phyloP scores from a whole-genome alignment of 2,329 filamentous ascomycete species.

The Cladosporium austrohemisphaericum region DNA sequence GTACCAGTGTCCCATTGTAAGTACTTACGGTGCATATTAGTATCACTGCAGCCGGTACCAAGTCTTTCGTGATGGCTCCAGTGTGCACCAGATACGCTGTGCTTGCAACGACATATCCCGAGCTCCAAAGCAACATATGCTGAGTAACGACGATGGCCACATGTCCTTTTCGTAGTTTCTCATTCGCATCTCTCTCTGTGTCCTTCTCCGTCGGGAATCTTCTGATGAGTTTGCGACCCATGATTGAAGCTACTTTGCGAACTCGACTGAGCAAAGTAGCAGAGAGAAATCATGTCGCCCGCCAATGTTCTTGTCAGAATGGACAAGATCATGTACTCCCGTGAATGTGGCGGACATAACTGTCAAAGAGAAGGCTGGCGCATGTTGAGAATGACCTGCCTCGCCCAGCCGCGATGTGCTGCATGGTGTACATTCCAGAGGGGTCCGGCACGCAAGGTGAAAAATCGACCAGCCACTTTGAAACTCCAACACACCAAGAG shows the following conservation, averaged over 20 bases:
- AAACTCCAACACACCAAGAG: no score
- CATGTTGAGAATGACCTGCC: no score
- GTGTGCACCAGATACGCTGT: slow-evolving; percentile 22
- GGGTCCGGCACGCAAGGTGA: background rate
- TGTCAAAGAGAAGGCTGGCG: no score
- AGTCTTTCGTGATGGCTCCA: slow-evolving; percentile 19
- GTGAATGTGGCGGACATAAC: no score
- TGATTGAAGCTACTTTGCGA: background rate
- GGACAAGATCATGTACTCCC: no score
- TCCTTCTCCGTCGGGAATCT: slow-evolving; percentile 12
- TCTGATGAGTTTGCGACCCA: slow-evolving; percentile 9
- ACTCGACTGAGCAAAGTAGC: no score
- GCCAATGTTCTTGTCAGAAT: no score
- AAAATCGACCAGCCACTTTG: background rate
- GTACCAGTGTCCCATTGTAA: no score
- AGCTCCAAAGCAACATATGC: slow-evolving; percentile 25
- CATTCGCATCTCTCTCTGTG: slow-evolving; percentile 5
- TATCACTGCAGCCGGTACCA: slow-evolving; percentile 20
- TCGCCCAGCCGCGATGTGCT: slow-evolving; percentile 20
- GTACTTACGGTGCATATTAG: background rate
- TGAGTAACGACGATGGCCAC: slow-evolving; percentile 23
- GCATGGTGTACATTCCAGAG: slow-evolving; percentile 22
- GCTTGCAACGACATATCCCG: slow-evolving; percentile 26
- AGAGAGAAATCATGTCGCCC: no score
- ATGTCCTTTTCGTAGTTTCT: slow-evolving; percentile 12